A percentile compares a stretch with the other conserved stretches of the same genome.
Conservation (phyloP, 148 eudicot species). For the Polygonum maritimum region DNA sequence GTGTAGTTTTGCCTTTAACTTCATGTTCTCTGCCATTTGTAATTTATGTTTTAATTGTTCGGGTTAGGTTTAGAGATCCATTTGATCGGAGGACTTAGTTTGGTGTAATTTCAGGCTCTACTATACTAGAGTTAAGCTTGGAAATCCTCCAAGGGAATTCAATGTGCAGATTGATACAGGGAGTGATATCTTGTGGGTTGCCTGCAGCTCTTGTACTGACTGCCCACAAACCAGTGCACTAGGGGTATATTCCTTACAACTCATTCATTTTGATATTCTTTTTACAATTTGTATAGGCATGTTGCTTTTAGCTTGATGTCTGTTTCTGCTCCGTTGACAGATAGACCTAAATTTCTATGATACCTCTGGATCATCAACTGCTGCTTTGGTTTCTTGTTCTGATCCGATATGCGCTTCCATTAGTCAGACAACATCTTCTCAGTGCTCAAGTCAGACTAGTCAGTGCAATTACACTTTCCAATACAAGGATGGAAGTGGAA, state of each 20-base stretch:
- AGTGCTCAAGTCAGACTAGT: conserved; percentile 47
- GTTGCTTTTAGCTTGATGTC: neutral
- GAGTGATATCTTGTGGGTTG: conserved; percentile 90
- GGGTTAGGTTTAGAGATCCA: neutral
- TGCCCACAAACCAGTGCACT: conserved; percentile 82
- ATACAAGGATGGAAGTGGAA: conserved; percentile 95
- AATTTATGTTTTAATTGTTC: too few relatives aligned
- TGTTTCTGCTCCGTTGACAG: conserved; percentile 32
- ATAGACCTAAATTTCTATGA: conserved; percentile 72
- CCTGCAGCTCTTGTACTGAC: conserved; percentile 66
- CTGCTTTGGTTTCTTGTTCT: conserved; percentile 59
- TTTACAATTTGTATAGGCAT: neutral
- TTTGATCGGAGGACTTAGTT: neutral
- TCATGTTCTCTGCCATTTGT: neutral
- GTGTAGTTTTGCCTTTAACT: neutral
- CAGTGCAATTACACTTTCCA: conserved; percentile 66
- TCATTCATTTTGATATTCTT: neutral
- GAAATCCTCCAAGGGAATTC: conserved; percentile 93
- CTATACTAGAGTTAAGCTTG: conserved; percentile 74
- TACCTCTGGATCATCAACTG: conserved; percentile 60
- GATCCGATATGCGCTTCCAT: conserved; percentile 58
- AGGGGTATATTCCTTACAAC: conserved; percentile 52
- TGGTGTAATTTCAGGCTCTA: conserved; percentile 46
- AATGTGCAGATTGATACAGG: conserved; percentile 98
- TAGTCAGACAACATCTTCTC: conserved; percentile 49